Evolutionary conservation across 108 stramenopile genomes (phyloP), one percentile per base, ranked within the genome.

Genomic region (Pseudonitzschia delicatissima): DNA sequence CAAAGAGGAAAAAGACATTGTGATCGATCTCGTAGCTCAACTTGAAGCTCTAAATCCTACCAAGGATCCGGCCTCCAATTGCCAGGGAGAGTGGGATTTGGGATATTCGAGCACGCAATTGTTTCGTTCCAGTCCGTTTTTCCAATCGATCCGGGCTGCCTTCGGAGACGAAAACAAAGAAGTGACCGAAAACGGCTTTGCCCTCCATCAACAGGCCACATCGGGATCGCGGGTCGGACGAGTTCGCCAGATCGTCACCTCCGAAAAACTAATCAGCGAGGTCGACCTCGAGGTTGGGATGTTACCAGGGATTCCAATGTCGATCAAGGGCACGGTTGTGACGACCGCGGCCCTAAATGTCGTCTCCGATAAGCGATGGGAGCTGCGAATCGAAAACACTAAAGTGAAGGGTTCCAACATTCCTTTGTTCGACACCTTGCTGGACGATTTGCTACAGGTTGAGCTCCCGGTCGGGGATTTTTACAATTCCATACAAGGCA

Each of bases 41-140:
- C 67, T 90, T 32, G 86, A 84, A 69, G 91, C 91, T 0, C 49
- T 93, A 52, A 93, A 93, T 53, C 91, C 91, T 6, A 93, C 91
- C 1, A 72, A 73, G 5, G 73, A 90, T 45, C 88, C 91, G 17
- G 88, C 88, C 17, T 52, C 52, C 6, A 73, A 88, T 48, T 86
- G 87, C 45, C 58, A 82, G 58, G 91, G 91, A 18, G 91, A 90
- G 52, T 93, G 91, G 91, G 88, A 90, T 63, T 76, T 93, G 31
- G 80, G 82, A 35, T 76, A 84, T 51, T 76, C 79, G 37, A 82
- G 76, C n/a, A 93, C 91, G 2, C 91, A 93, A 70, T 78, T 87
- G 32, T 93, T 93, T 73, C 83, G 87, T 3, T 84, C 82, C 3
- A 84, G 82, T 71, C 88, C 91, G 2, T 93, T 93, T 73, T 93